A percentile compares a stretch with the other conserved stretches of the same genome.
phyloP scores from a whole-genome alignment of 2,329 filamentous ascomycete species.

The Rhytidhysteron rufulum region DNA sequence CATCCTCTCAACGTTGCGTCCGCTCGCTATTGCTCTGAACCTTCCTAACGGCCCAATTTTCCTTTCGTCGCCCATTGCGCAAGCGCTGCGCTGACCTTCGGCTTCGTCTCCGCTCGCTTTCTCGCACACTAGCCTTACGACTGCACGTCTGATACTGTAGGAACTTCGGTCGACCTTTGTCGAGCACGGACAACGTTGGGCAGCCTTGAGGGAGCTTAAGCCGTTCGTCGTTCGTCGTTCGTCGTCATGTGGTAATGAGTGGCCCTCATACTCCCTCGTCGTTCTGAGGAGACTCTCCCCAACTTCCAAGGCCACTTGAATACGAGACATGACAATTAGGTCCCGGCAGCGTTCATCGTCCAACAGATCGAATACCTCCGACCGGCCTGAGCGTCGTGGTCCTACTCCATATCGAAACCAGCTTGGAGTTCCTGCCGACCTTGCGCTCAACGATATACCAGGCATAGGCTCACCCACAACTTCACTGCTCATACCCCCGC shows the following conservation, averaged over 20 bases:
- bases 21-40: too few species aligned
- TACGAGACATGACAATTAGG: slow-evolving; percentile 24
- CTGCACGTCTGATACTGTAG: too few species aligned
- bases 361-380: slow-evolving; percentile 23
- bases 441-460: slow-evolving; percentile 18
- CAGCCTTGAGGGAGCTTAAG: too few species aligned
- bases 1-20: not conserved
- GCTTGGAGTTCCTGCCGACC: slow-evolving; percentile 17
- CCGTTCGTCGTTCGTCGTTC: too few species aligned
- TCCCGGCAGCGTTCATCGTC: slow-evolving; percentile 30
- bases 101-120: not conserved
- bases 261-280: slow-evolving; percentile 9
- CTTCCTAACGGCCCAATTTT: too few species aligned
- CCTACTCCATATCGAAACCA: slow-evolving; percentile 21
- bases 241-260: slow-evolving; percentile 24
- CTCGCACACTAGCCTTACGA: too few species aligned
- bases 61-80: not conserved
- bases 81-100: not conserved
- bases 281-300: slow-evolving; percentile 15
- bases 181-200: too few species aligned
- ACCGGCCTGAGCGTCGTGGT: slow-evolving; percentile 19
- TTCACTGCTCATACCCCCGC: slow-evolving; percentile 33
- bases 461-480: slow-evolving; percentile 21
- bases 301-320: slow-evolving; percentile 1
- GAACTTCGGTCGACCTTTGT: too few species aligned